Conservation (phyloP, 345 rosid genomes). For the Citrus unshiu region DNA sequence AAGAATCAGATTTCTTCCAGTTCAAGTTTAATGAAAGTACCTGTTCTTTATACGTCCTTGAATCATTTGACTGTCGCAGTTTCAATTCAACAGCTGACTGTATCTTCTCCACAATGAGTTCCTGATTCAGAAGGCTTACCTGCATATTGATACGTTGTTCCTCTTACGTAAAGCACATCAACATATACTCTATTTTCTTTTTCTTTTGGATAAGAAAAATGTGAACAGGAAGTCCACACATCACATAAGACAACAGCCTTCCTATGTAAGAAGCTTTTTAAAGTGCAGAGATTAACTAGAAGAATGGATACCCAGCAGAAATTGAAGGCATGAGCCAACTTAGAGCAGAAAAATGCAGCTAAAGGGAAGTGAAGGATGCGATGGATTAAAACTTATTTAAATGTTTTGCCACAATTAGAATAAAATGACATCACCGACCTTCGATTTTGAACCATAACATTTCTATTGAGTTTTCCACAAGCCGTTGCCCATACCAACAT, state of each 20-base stretch:
- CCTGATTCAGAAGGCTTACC: constrained; percentile 97
- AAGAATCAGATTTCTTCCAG: constrained; percentile 12
- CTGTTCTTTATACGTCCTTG: constrained; percentile 82
- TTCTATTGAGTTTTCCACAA: neutral
- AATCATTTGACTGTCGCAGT: constrained; percentile 70
- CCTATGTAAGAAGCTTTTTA: neutral
- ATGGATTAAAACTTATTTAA: neutral
- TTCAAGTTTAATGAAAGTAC: constrained; percentile 28
- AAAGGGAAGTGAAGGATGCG: neutral
- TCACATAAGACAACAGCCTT: neutral
- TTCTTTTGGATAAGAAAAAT: neutral
- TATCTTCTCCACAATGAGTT: constrained; percentile 71
- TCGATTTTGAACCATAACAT: neutral
- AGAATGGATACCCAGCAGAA: neutral
- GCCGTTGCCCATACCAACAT: neutral
- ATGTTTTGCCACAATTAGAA: too few species aligned
- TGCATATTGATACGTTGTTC: constrained; percentile 26
- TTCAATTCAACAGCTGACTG: constrained; percentile 68
- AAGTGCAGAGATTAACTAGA: neutral
- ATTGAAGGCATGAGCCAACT: neutral
- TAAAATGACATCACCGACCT: neutral
- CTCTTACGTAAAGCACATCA: neutral
- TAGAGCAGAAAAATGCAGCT: neutral
- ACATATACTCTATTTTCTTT: neutral
- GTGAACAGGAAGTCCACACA: neutral